Base-by-base conservation (phyloP, 441 rosid species). In the Gossypium trilobum region DNA sequence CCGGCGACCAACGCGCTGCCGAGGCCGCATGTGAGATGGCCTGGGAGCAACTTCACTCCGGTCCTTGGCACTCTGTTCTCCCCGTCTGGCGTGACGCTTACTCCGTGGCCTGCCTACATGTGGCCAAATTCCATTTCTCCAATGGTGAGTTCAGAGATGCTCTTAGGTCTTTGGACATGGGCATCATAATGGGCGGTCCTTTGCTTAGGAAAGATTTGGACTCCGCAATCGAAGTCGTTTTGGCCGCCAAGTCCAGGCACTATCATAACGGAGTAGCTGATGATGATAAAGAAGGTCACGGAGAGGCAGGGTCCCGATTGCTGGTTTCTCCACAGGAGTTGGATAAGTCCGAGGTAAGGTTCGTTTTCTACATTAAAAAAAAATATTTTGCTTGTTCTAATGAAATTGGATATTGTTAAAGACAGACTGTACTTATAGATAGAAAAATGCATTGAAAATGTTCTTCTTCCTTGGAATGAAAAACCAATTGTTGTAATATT, bases 41-140 rank as follows among this genome's bases (percentile, higher is more conserved):
- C 2, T 94, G 98, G 98, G 98, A 94, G 89, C 98, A 92, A 85
- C 95, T 94, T 60, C 98, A 94, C 81, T 94, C 91, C 0, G 98
- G 98, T 17, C 97, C 98, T 5, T 94, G 99, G 99, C 91, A 90
- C 81, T 90, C 97, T 0, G 97, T 94, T 70, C 89, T 90, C 36
- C 97, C 97, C 0, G 87, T 85, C 0, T 94, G 99, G 99, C 93
- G 97, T 14, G 97, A 94, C 65, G 99, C 99, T 50, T 94, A 89
- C 84, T 88, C 97, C 48, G 85, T 94, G 94, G 91, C 97, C 59
- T 92, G 97, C 73, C 86, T 94, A 64, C 78, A 81, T 73, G 86
- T 89, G 61, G 95, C 99, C 5, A 86, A 82, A 75, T 80, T 85
- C 64, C 91, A 88, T 59, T 86, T 78, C 81, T 75, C 79, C 62